These are phyloP conservation scores for Periconia sp. DNA, from an alignment of 2,329 filamentous ascomycete species.

Conservation along the genomic window DNA sequence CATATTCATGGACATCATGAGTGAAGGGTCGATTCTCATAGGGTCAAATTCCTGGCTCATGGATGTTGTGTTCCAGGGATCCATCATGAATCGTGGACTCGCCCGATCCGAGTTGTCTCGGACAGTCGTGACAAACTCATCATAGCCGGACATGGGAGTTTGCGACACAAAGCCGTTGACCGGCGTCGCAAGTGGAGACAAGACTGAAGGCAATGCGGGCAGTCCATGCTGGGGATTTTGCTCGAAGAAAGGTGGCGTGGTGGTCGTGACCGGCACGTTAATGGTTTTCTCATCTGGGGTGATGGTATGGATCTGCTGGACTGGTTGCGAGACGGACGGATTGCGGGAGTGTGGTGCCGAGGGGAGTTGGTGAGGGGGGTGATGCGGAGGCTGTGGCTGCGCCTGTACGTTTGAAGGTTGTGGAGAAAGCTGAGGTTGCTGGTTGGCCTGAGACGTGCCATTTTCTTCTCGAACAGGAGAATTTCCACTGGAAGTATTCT, in stretches of 20 bases:
- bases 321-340: conserved; percentile 34
- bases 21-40: conserved; percentile 48
- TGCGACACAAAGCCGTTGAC: conserved; percentile 46
- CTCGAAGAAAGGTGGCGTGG: conserved; percentile 43
- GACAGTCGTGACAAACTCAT: conserved; percentile 46
- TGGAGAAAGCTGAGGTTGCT: conserved; percentile 23
- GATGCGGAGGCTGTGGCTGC: conserved; percentile 29
- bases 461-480: conserved; percentile 34
- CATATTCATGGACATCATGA: conserved; percentile 50
- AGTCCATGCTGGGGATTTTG: conserved; percentile 41
- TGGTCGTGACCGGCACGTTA: conserved; percentile 28
- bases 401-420: conserved; percentile 17
- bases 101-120: conserved; percentile 46
- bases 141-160: conserved; percentile 50
- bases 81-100: conserved; percentile 52
- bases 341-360: conserved; percentile 35
- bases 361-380: conserved; percentile 35
- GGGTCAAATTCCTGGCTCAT: conserved; percentile 49
- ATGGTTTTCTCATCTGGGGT: conserved; percentile 37
- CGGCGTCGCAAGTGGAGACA: conserved; percentile 44
- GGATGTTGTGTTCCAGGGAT: conserved; percentile 50
- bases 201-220: conserved; percentile 25
- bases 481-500: conserved; percentile 34
- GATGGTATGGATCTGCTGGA: conserved; percentile 32
- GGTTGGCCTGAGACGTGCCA: neutral